phyloP scores from a whole-genome alignment of 768 basidiomycete species.

The Hygrocybe punicea region DNA sequence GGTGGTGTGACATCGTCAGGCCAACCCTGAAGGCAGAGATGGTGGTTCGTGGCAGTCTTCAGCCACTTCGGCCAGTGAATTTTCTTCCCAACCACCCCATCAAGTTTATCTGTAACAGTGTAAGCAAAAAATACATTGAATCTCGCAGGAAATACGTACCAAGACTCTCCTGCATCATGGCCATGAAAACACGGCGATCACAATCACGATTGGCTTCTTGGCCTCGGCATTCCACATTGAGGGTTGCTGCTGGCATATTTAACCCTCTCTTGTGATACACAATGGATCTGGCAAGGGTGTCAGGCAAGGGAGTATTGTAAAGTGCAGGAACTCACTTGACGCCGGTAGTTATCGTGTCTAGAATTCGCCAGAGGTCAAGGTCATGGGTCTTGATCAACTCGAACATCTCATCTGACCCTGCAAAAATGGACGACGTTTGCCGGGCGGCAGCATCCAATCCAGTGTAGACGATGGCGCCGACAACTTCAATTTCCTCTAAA shows the following conservation, averaged over 20 bases:
- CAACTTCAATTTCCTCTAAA: slow-evolving; percentile 1
- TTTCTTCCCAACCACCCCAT: not conserved
- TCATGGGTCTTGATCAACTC: not conserved
- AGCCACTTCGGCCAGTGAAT: not conserved
- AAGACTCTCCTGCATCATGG: not conserved
- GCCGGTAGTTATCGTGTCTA: not conserved
- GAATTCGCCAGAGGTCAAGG: not conserved
- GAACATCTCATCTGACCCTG: not conserved
- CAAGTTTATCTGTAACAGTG: not conserved
- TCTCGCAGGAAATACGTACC: not conserved
- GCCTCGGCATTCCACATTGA: not conserved
- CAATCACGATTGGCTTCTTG: not conserved
- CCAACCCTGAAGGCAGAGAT: not conserved
- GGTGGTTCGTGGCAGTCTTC: not conserved
- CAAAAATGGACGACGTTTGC: not conserved
- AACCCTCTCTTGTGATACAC: not conserved
- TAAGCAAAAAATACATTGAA: not conserved
- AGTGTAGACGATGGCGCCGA: not conserved
- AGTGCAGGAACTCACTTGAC: not conserved
- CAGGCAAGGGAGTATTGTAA: not conserved
- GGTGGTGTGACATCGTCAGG: not conserved
- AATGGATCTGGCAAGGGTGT: not conserved
- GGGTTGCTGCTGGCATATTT: not conserved
- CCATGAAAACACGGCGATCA: not conserved
- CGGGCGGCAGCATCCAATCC: not conserved